Evolutionary conservation across 768 basidiomycete genomes (phyloP), one percentile per base, ranked within the genome.

Genomic region (Porphyrellus cyaneotinctus): DNA sequence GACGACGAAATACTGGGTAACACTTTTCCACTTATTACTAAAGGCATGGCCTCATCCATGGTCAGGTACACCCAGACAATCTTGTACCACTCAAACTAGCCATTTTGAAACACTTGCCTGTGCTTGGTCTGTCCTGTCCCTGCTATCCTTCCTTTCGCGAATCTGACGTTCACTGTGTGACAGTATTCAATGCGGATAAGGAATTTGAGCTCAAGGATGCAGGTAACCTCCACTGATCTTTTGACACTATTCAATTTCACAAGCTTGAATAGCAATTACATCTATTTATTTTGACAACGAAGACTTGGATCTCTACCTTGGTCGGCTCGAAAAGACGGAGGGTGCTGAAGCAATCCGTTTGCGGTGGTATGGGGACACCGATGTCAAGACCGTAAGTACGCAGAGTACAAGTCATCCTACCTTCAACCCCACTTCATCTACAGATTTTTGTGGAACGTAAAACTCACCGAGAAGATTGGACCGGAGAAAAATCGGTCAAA

Each of bases 1-100:
- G 71, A 99, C 97, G 31, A 98, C 97, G 12, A 99, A 99, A 68
- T 99, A 99, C 64, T 99, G 97, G 97, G 95, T 91, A 66, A 47
- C 69, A 62, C 17, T n/a, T n/a, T 31, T 12, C 18, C 26, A 11
- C 2, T 32, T 32, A 7, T 38, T 23, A 18, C 31, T 43, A 18
- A 6, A 36, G 28, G 15, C 32, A 12, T 31, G 43, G 8, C 56
- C 60, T 57, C 42, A 60, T 35, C 12, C 15, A 7, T 31, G 4
- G 20, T 36, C 23, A 81, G 79, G 79, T 95, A 3, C 95, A 98
- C 68, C 88, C 88, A 2, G 95, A 98, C 68, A 97, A 98, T 65
- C 80, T 97, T 35, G 87, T 97, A 23, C 86, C 91, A 14, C 78
- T 97, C 50, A 98, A 99, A 71, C 71, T 99, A 42, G 91, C 93